Conservation (phyloP, 2,329 filamentous ascomycete species). For the Trichoderma koningii region DNA sequence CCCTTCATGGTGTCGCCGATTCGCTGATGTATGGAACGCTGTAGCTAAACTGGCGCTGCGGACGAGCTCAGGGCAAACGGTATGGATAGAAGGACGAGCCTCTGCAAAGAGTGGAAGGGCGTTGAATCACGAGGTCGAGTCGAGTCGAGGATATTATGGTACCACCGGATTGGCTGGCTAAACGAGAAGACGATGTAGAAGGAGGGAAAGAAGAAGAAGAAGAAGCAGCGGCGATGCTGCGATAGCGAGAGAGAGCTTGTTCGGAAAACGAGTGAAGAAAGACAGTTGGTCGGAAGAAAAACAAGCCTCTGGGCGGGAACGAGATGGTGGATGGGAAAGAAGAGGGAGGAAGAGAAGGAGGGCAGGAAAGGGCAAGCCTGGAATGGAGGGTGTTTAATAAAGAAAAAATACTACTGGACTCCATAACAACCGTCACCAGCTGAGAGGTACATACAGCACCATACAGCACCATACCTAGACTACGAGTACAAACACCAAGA, state of each 20-base stretch:
- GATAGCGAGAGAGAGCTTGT: slow-evolving; percentile 41
- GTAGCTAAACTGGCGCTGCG: background rate
- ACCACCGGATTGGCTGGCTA: background rate
- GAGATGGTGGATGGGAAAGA: slow-evolving; percentile 21
- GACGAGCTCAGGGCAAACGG: background rate
- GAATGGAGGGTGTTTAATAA: slow-evolving; percentile 16
- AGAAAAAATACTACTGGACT: background rate
- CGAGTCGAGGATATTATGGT: slow-evolving; percentile 20
- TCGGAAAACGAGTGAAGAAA: slow-evolving; percentile 33
- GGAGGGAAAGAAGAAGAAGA: slow-evolving; percentile 6
- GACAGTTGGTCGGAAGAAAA: slow-evolving; percentile 23
- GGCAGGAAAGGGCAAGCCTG: slow-evolving; percentile 20
- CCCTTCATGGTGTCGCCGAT: slow-evolving; percentile 51
- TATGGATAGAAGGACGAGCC: slow-evolving; percentile 23
- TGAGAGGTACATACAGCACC: no score
- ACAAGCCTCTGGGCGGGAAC: slow-evolving; percentile 26
- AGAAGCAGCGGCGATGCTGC: slow-evolving; percentile 34
- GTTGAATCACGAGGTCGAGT: background rate
- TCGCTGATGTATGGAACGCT: slow-evolving; percentile 28
- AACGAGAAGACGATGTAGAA: slow-evolving; percentile 27
- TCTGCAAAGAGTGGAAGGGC: slow-evolving; percentile 18
- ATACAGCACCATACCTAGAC: no score
- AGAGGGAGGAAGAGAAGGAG: slow-evolving; percentile 19
- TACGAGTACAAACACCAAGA: no score
- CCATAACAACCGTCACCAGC: background rate